Conservation (phyloP, 192 early-diverging fungal genomes). For the Paraglomus brasilianum region DNA sequence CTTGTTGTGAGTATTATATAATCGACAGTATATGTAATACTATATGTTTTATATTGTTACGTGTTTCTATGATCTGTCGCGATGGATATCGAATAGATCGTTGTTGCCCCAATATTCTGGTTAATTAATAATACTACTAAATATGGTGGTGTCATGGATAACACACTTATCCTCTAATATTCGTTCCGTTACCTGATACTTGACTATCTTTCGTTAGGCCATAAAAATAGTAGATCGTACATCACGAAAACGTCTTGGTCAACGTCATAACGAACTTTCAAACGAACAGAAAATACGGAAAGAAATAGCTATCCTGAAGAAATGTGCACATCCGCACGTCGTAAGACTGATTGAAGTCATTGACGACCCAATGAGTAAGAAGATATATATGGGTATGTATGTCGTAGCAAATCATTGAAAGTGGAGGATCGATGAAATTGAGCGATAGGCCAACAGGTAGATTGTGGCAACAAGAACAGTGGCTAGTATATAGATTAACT, state of each 20-base stretch:
- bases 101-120: too few species aligned
- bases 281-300: constrained; percentile 85
- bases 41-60: constrained; percentile 17
- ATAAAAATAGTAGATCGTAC: constrained; percentile 49
- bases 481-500: too few species aligned
- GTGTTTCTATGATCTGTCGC: too few species aligned
- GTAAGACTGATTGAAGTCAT: constrained; percentile 91
- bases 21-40: not conserved
- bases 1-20: constrained; percentile 62
- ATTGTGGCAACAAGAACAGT: too few species aligned
- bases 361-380: constrained; percentile 85
- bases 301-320: constrained; percentile 96
- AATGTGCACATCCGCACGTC: constrained; percentile 89
- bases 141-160: too few species aligned
- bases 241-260: constrained; percentile 40
- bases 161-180: constrained; percentile 20
- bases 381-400: constrained; percentile 83
- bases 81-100: too few species aligned
- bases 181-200: not conserved
- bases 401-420: too few species aligned
- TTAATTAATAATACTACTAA: too few species aligned
- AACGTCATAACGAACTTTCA: constrained; percentile 37
- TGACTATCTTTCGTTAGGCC: constrained; percentile 27
- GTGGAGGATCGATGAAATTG: too few species aligned
- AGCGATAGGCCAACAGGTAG: too few species aligned